phyloP scores from a whole-genome alignment of 2,329 filamentous ascomycete genomes.

The Epichloe uncinata region DNA sequence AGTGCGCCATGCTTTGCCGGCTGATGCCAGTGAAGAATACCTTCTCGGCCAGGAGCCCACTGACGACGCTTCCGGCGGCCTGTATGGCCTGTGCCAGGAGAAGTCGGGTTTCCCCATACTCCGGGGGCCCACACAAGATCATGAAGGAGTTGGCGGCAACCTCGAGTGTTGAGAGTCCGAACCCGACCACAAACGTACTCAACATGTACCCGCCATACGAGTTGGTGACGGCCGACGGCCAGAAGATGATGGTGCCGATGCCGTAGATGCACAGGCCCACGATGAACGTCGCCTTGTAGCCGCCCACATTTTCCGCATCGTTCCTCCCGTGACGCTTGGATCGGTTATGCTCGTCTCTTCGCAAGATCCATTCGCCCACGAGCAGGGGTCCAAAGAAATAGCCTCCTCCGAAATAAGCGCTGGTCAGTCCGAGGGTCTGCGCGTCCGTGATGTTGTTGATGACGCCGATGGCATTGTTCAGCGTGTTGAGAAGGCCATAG shows the following conservation, averaged over 20 bases:
- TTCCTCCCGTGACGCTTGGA: constrained; percentile 25
- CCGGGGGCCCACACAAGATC: constrained; percentile 56
- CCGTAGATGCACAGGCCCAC: constrained; percentile 63
- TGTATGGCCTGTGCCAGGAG: constrained; percentile 66
- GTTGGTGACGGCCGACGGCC: constrained; percentile 62
- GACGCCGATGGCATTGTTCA: constrained; percentile 57
- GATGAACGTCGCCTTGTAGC: constrained; percentile 73
- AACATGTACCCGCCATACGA: constrained; percentile 70
- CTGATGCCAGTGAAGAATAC: constrained; percentile 57
- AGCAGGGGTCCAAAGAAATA: constrained; percentile 59
- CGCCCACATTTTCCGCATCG: constrained; percentile 36
- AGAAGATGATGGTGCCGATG: constrained; percentile 70
- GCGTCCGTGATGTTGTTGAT: constrained; percentile 47
- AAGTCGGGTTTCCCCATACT: constrained; percentile 61
- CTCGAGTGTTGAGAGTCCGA: constrained; percentile 64
- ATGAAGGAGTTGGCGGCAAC: constrained; percentile 69
- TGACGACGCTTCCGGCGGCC: constrained; percentile 60
- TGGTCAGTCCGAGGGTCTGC: constrained; percentile 54
- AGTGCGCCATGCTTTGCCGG: constrained; percentile 11
- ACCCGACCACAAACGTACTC: constrained; percentile 60
- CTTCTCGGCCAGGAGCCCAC: constrained; percentile 57
- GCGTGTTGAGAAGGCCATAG: constrained; percentile 71
- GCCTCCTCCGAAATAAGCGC: constrained; percentile 55
- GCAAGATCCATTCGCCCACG: constrained; percentile 56
- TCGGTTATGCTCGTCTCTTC: constrained; percentile 50